Base-by-base conservation (phyloP, 2,329 filamentous ascomycete species). In the Fusarium odoratissimum region DNA sequence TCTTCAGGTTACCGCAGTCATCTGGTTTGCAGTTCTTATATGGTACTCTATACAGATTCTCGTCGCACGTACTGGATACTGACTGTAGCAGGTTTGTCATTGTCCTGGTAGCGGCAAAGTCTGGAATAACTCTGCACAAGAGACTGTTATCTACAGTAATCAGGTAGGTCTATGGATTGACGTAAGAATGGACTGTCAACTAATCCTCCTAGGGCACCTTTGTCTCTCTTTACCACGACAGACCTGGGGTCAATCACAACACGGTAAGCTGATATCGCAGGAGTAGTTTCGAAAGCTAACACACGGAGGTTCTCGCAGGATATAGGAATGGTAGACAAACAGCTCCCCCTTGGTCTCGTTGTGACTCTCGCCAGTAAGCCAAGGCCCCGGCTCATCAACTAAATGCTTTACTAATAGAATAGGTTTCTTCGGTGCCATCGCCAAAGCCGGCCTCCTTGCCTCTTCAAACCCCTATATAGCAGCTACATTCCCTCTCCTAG, bases 171-270 rank as follows among this genome's bases (percentile, higher is more conserved):
- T 12, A 13, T 13, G 7, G 4, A 4, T 33, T 13, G 1, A 17
- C 10, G 6, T 3, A 6, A 0, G 12, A 12, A 14, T 12, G 8
- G 21, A 17, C 23, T 8, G 82, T 3, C 17, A 14, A 8, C 21
- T 73, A 17, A 72, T 21, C 2, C 25, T 31, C 0, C 0, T 64
- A 84, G 82, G 31, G 84, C 84, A 6, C 80, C 83, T 0, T 71
- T 85, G 4, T 78, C 77, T 5, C 83, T 82, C 28, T 85, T 86
- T 58, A 82, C 82, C 1, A 75, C 66, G 6, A 83, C 81, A 0
- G 83, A 85, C 21, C 78, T 77, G 8, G 84, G 84, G 7, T 80
- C 79, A 1, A 82, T 84, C 6, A 76, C 84, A 12, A 86, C 84
- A 35, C 76, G 84, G 82, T 82, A 70, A 73, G 16, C 11, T 9